Base-by-base conservation (phyloP, 345 rosid genomes). In the Hypericum perforatum region DNA sequence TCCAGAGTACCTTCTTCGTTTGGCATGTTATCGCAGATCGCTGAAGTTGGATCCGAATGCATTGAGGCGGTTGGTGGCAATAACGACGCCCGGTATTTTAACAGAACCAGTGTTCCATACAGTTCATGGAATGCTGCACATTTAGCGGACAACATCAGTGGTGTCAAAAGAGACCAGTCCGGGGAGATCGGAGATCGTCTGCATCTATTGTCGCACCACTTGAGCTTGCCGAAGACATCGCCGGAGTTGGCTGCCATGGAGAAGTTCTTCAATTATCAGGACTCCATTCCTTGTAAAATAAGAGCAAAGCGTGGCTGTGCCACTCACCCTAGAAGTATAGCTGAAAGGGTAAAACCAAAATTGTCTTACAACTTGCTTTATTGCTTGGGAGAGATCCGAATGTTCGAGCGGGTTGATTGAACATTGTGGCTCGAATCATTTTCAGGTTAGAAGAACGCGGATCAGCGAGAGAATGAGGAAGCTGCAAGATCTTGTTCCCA, bases 271-370 rank as follows among this genome's bases (percentile, higher is more conserved):
- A 83, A 76, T 37, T 73, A 80, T 16, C 98, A 83, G 72, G 98
- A 85, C 61, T 78, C 97, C 10, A 94, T 85, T 63, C 98, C 98
- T 47, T 92, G 95, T 72, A 92, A 88, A 65, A 70, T 80, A 44
- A 70, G 98, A 71, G 98, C 98, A 14, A 92, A 92, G 75, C 89
- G 98, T 13, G 98, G 98, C n/a, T 88, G 90, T 36, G 98, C 98
- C 37, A 92, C 98, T 61, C 98, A 92, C 75, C 98, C 98, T 70
- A 81, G 98, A 67, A 92, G 98, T 70, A 85, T 92, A 11, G 98
- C 98, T 9, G 98, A 92, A 69, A 69, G 98, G 80, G 98, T 92
- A 81, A 46, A 37, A 6, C 32, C 1, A 22, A 22, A 22, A 1
- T 22, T 1, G 1, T 4, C n/a, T 22, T 22, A 22, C 32, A 22